Evolutionary conservation across 192 early-diverging fungal species (phyloP), one percentile per base, ranked within the genome.

Genomic region (Pilaira anomala): DNA sequence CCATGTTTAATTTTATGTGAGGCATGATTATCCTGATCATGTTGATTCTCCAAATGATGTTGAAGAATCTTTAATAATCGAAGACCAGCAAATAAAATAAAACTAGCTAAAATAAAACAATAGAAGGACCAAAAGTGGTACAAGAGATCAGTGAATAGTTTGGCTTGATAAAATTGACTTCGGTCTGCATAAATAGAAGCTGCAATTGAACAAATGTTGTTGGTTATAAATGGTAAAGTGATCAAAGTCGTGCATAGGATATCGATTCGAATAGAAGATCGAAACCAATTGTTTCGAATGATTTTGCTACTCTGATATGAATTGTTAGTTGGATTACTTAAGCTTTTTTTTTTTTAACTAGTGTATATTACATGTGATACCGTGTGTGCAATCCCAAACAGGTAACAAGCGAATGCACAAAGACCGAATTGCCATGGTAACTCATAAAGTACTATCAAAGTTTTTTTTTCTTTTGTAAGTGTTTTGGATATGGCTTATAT

Each of bases 381-480:
- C 3, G 65, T 73, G 9, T 60, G 64, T 25, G 65, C 53, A 45
- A 73, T 63, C 9, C 71, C 71, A 65, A 66, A 67, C 3, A 73
- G 42, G 30, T 73, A 73, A 36, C 60, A 33, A 22, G 71, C 36
- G 7, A 73, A 59, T 0, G 71, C 71, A 18, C 26, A 30, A n/a
- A 66, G 48, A 26, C 71, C 71, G 49, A 67, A 67, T 44, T 65
- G 63, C 71, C 71, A 73, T n/a, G 65, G 60, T 19, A 73, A 46
- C 30, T 72, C 71, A 33, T 60, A 66, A 33, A 61, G 14, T 48
- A 72, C 67, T 69, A 28, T 22, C 42, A 3, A 53, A 26, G 33
- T 9, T 6, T 36, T 36, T 36, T 36, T 36, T 36, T 9, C n/a
- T n/a, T n/a, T 42, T 12, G 21, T 26, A 41, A 30, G 28, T 46